Evolutionary conservation across 495 filamentous ascomycete genomes (phyloP), one percentile per base, ranked within the genome.

Genomic region (Polyplosphaeria fusca): DNA sequence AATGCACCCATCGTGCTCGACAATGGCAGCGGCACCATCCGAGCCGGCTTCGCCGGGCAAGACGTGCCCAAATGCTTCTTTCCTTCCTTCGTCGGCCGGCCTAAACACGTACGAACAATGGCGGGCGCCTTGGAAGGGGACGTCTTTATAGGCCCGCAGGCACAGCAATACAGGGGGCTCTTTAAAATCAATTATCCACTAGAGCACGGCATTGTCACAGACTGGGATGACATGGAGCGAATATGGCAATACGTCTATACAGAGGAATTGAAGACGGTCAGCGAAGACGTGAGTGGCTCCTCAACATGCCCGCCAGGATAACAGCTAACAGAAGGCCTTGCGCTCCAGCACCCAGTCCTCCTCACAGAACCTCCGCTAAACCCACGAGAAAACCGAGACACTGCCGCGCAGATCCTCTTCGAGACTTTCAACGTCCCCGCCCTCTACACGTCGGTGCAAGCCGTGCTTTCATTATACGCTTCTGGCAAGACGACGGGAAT

Each of bases 211-310:
- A 93, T 97, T 60, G 93, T 99, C 42, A 99, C 93, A 56, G 91
- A 99, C 73, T 99, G 93, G 93, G 93, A 97, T 66, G 93, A 99
- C 68, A 99, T 99, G 93, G 93, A 97, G 76, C 86, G 88, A 71
- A 99, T 99, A 73, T 99, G 93, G 93, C 87, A 90, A 70, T 84
- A 86, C 67, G 86, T 88, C 46, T 89, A 88, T 71, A 81, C 82
- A 55, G 86, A 86, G 67, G 86, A 88, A 61, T 72, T 99, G 61
- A 97, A 96, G 76, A 95, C 92, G 23, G 79, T 95, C 66, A 95
- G 91, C 66, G 93, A 97, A 77, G 94, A 99, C 76, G 87, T 92
- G 70, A 70, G 74, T 68, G 9, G 35, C 26, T 16, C 19, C 14
- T 32, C 20, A 18, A 9, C 18, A 42, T 28, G 16, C 25, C 12